Evolutionary conservation across 495 filamentous ascomycete genomes (phyloP), one percentile per base, ranked within the genome.

Genomic region (Terfezia claveryi): DNA sequence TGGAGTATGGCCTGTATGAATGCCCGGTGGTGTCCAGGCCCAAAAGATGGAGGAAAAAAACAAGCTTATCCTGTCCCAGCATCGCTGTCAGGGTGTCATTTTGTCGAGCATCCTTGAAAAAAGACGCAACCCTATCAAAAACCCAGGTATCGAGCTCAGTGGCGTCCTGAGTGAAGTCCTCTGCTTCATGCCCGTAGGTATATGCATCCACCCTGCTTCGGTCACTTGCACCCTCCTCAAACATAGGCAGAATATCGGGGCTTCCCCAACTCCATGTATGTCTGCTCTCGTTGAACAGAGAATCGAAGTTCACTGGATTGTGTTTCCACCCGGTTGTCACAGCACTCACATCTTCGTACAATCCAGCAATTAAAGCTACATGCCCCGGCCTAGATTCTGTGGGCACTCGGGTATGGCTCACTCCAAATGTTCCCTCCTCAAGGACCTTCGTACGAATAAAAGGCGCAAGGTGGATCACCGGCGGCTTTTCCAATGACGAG

Each of bases 201-300:
- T 82, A 81, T 20, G 83, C 80, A 66, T 94, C 85, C 10, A 99
- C 80, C 55, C 82, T 75, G 0, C 85, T 85, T 6, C 85, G 83
- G n/a, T 82, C 79, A 37, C 38, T 61, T 8, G 91, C 92, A 1
- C 92, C 92, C 58, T 89, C 78, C 64, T 92, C 78, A 64, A 99
- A 99, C 92, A 99, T 99, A 10, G 80, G 85, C 53, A 96, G 70
- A 62, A 99, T 99, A 71, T 99, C 92, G 11, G 89, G 89, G 62
- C 89, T 95, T 8, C 92, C 91, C 92, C 92, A 99, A 67, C 86
- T 89, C 92, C 92, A 99, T 4, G 92, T 96, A 69, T 96, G 92
- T 36, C 83, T 72, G 64, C 88, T 95, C 55, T 83, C 80, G 64
- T 99, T 99, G 76, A 99, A 99, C 10, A 99, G 83, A 61, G 88